Conservation (phyloP, 495 filamentous ascomycete species). For the Darksidea phi region DNA sequence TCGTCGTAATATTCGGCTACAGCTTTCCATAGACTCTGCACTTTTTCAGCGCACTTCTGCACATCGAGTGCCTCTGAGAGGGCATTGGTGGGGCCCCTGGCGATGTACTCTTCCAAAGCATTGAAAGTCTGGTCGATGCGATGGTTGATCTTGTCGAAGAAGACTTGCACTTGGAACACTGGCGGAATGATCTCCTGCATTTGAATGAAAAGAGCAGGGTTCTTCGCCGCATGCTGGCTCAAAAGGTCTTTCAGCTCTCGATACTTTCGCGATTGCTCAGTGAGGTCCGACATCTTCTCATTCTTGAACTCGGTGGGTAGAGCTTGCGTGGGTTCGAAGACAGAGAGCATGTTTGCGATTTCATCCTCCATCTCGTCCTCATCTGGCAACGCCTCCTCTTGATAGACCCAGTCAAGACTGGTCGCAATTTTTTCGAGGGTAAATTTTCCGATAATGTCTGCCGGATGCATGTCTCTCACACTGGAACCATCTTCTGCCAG, state of each 20-base stretch:
- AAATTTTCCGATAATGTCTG: constrained; percentile 18
- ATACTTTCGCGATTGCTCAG: constrained; percentile 22
- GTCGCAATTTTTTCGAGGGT: constrained; percentile 19
- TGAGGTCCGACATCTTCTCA: not conserved
- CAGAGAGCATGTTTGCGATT: constrained; percentile 37
- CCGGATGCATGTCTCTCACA: constrained; percentile 19
- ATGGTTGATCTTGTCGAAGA: constrained; percentile 34
- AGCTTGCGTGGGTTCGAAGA: constrained; percentile 29
- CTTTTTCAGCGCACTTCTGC: constrained; percentile 20
- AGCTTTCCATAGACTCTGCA: constrained; percentile 13
- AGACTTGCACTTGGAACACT: constrained; percentile 27
- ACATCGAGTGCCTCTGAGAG: constrained; percentile 18
- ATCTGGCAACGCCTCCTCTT: constrained; percentile 8
- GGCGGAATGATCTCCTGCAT: constrained; percentile 24
- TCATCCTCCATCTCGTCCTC: constrained; percentile 26
- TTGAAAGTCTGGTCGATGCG: constrained; percentile 26
- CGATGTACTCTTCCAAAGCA: constrained; percentile 30
- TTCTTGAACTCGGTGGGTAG: constrained; percentile 30
- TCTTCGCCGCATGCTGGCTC: constrained; percentile 19
- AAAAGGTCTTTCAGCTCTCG: constrained; percentile 28
- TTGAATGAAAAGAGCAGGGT: constrained; percentile 19
- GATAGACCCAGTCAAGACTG: constrained; percentile 17
- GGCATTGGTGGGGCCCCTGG: constrained; percentile 15
- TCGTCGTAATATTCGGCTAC: constrained; percentile 21
- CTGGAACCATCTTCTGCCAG: constrained; percentile 27